Evolutionary conservation across 306 rosid species (phyloP).

Genomic region (Rosa persica): DNA sequence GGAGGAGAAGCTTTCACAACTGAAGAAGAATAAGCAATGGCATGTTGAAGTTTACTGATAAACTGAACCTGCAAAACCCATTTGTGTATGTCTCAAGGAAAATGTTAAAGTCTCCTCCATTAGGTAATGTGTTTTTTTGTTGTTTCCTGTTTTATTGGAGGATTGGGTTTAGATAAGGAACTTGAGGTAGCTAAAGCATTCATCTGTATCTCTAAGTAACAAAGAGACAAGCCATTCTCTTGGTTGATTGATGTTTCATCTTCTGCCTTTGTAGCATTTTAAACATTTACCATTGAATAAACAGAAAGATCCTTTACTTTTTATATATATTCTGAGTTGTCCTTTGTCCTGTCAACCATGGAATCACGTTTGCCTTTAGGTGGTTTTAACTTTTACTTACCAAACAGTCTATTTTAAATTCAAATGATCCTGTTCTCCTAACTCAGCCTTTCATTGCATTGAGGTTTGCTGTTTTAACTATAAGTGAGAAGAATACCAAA

Average conservation of each 20-base stretch:
- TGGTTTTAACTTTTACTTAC: neutral
- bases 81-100: slow-evolving; percentile 4
- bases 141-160: neutral
- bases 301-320: neutral
- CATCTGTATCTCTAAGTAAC: slow-evolving; percentile 27
- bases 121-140: slow-evolving; percentile 19
- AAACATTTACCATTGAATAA: neutral
- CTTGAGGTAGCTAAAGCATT: slow-evolving; percentile 29
- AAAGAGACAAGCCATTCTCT: slow-evolving; percentile 14
- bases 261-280: neutral
- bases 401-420: neutral
- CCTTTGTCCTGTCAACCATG: neutral
- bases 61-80: slow-evolving; percentile 5
- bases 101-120: neutral
- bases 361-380: neutral
- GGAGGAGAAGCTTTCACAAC: slow-evolving; percentile 88
- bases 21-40: slow-evolving; percentile 98
- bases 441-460: neutral
- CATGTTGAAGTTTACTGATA: slow-evolving; percentile 94
- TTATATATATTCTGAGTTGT: neutral
- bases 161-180: slow-evolving; percentile 22
- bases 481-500: neutral
- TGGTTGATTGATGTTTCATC: slow-evolving; percentile 19
- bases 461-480: neutral
- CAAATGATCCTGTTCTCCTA: neutral